These are phyloP conservation scores for Sapria himalayana DNA, from an alignment of 345 rosid genomes.

Conservation along the genomic window DNA sequence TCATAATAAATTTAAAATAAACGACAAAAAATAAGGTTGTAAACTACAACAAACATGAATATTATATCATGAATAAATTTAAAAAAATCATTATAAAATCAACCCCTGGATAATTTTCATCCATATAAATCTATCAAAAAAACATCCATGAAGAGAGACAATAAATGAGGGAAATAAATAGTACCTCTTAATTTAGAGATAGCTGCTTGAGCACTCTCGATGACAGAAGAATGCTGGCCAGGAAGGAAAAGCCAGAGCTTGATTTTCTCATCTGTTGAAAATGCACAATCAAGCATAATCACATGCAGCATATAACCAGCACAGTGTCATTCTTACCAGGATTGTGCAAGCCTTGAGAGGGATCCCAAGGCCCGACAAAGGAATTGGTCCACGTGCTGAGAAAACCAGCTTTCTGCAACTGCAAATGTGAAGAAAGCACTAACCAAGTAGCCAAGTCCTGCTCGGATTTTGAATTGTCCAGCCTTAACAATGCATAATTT, in stretches of 20 bases:
- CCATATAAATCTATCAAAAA: no score
- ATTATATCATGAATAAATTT: no score
- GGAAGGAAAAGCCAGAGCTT: constrained; percentile 99
- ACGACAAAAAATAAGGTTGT: no score
- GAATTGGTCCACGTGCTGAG: constrained; percentile 94
- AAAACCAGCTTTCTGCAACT: constrained; percentile 74
- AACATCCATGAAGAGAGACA: no score
- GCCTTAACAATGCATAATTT: constrained; percentile 12
- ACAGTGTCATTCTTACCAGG: constrained; percentile 53
- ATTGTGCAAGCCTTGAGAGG: constrained; percentile 91
- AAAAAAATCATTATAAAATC: no score
- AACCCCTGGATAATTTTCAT: no score
- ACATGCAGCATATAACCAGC: not conserved
- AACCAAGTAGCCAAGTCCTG: constrained; percentile 61
- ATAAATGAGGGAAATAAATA: constrained; percentile 4
- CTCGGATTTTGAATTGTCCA: constrained; percentile 45
- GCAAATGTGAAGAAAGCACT: constrained; percentile 78
- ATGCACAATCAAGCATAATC: constrained; percentile 2
- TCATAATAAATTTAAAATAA: no score
- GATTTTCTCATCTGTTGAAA: constrained; percentile 64
- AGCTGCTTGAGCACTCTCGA: constrained; percentile 62
- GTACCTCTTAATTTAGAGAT: constrained; percentile 77
- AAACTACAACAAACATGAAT: no score
- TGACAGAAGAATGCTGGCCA: constrained; percentile 48
- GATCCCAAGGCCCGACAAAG: constrained; percentile 99